Base-by-base conservation (phyloP, 2,329 filamentous ascomycete species). In the Zasmidium angulare region DNA sequence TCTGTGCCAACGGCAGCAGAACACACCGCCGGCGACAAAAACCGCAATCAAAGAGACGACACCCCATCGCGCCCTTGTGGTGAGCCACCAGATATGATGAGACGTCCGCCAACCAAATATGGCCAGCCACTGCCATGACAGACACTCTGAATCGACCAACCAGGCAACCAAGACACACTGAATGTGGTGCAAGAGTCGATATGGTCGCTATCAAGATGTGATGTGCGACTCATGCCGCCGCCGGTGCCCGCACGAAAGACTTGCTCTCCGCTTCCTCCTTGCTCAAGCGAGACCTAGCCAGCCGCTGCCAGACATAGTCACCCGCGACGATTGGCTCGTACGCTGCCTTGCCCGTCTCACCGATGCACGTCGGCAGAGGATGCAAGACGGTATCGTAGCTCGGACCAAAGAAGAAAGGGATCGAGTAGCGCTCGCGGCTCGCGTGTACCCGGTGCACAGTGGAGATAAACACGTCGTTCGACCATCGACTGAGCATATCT, bases 401-500 rank as follows among this genome's bases (percentile, higher is more conserved):
- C 3, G 75, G 71, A 7, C 71, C 66, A 62, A 79, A 81, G 69
- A 82, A 81, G 59, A 82, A 81, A 11, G 80, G 79, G n/a, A 81
- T 76, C 2, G 69, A 74, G 50, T 78, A 72, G 55, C 79, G 69
- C 54, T 75, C 79, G 0, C 74, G 75, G 2, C 71, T 62, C 65
- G 82, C 79, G 6, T 81, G 71, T 17, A 82, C 79, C 1, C 79
- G 67, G 66, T 82, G 79, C 48, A 74, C 66, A 0, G 79, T 81
- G 23, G 71, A 75, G 62, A 76, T 76, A 73, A 77, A 79, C 19
- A 75, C 29, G 47, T 76, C 78, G 55, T 78, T 77, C 12, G 76
- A 79, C 76, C 77, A 79, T 43, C 76, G 66, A 68, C 79, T 76
- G 60, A 82, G 74, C 77, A 81, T 80, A 61, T 82, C 79, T 0